Evolutionary conservation across 1,284 basidiomycete genomes (phyloP), one percentile per base, ranked within the genome.

Genomic region (Ustilago cynodontis): DNA sequence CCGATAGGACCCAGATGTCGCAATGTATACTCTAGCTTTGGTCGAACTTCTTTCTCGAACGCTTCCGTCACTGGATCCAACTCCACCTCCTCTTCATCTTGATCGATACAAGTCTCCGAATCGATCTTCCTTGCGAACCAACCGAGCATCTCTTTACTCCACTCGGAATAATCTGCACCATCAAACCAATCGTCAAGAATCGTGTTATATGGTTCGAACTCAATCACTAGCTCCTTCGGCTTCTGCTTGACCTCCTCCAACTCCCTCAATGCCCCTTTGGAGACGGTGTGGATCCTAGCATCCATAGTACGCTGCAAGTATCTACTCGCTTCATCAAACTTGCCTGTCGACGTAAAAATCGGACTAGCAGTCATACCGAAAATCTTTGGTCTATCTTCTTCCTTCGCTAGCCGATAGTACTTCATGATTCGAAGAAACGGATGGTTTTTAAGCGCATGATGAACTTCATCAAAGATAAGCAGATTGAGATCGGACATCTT

Each of bases 281-380:
- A 59, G 3, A 76, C 79, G 0, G 81, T 81, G 26, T 77, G 67
- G 37, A 82, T 77, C 11, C 59, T 43, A 1, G 77, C 71, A 56
- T 82, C 66, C 69, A 81, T 70, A 3, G 63, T 67, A 2, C 43
- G 16, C 26, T 81, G 72, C 18, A 82, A 62, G 22, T 74, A 66
- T 5, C 45, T 41, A 2, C 60, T 49, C 1, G 78, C 78, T 14
- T 70, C 63, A 16, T 59, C 57, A 43, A 63, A 73, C 20, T 49
- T 51, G 18, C 52, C 65, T 0, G 41, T 54, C 22, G 43, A 45
- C 9, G 65, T 66, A 13, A 70, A 71, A 20, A 82, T 65, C 9
- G 80, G 80, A 43, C 75, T 78, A 1, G 81, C 81, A 2, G 81
- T 81, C 79, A 82, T 79, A 18, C 81, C 81, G 33, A 82, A 76